Evolutionary conservation across 2,329 filamentous ascomycete genomes (phyloP), one percentile per base, ranked within the genome.

Genomic region (Tolypocladium tundrense): DNA sequence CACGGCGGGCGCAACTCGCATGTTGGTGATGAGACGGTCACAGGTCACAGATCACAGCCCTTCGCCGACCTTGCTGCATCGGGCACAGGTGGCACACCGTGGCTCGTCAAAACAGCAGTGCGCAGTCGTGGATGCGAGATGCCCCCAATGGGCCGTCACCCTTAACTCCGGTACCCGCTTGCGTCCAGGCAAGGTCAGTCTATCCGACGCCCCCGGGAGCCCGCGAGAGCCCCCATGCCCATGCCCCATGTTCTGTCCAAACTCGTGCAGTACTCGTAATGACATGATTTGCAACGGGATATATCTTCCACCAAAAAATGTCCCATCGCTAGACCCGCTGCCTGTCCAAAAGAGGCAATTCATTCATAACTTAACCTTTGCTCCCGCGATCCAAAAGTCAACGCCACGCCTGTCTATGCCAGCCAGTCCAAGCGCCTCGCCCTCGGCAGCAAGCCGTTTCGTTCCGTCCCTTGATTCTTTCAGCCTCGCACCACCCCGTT

Each of bases 401-500:
- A 56, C 55, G 55, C 55, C 55, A 33, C 55, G 45, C 24, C 45
- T 35, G 43, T 56, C 45, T 56, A 50, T 52, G 19, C 42, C 43
- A 35, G 33, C 42, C 42, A 35, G 31, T 35, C 45, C 33, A 48
- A 21, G n/a, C 41, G 54, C 54, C 41, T 48, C 21, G 37, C 41
- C 43, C 53, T 6, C 55, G 16, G 55, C 24, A 35, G 24, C 11
- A 35, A 45, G 19, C 19, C 13, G 40, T 27, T 33, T 50, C 27
- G 14, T 33, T 31, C 45, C 16, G 27, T 50, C 16, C 8, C 24
- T 16, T 50, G 14, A 11, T 50, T 33, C 45, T n/a, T 27, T 2
- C 1, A 3, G 45, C 45, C 27, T 33, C 27, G 45, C 27, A 6
- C 9, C 7, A 16, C 24, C 43, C 14, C 16, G 14, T 31, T 21